Evolutionary conservation across 371 early-diverging fungal species (phyloP).

Genomic region (Phascolomyces articulosus): DNA sequence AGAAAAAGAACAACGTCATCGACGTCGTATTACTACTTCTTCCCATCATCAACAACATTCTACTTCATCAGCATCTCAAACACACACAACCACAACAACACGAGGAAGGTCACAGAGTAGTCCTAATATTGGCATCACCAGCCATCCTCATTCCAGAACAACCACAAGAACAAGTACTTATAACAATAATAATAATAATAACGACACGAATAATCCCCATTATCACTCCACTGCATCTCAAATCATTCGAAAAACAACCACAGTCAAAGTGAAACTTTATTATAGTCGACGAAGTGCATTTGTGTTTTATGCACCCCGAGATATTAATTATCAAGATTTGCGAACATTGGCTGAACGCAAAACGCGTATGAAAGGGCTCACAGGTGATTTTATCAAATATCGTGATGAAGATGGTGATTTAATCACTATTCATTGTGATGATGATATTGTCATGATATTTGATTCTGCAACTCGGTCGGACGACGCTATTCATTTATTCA

Average conservation of each 20-base stretch:
- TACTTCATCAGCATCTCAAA: constrained; percentile 1
- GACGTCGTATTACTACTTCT: not conserved
- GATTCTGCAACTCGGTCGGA: constrained; percentile 46
- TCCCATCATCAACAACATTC: constrained; percentile 3
- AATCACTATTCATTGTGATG: constrained; percentile 75
- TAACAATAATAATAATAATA: not conserved
- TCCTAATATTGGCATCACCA: constrained; percentile 45
- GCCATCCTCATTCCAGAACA: no score
- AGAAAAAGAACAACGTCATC: not conserved
- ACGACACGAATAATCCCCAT: not conserved
- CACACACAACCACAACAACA: no score
- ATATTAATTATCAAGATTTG: constrained; percentile 71
- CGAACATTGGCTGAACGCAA: constrained; percentile 77
- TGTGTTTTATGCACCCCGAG: constrained; percentile 75
- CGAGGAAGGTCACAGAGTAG: constrained; percentile 52
- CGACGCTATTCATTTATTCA: constrained; percentile 14
- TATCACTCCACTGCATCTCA: not conserved
- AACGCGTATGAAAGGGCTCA: constrained; percentile 39
- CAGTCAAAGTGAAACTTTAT: constrained; percentile 81
- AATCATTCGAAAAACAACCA: constrained; percentile 32
- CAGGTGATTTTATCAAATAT: constrained; percentile 60
- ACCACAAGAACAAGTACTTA: not conserved
- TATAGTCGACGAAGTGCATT: constrained; percentile 79
- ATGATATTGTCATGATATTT: constrained; percentile 84
- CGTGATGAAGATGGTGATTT: constrained; percentile 87